A percentile compares a stretch with the other conserved stretches of the same genome.
Evolutionary conservation across 371 early-diverging fungal genomes (phyloP).

Genomic region (Apophysomyces sp.): DNA sequence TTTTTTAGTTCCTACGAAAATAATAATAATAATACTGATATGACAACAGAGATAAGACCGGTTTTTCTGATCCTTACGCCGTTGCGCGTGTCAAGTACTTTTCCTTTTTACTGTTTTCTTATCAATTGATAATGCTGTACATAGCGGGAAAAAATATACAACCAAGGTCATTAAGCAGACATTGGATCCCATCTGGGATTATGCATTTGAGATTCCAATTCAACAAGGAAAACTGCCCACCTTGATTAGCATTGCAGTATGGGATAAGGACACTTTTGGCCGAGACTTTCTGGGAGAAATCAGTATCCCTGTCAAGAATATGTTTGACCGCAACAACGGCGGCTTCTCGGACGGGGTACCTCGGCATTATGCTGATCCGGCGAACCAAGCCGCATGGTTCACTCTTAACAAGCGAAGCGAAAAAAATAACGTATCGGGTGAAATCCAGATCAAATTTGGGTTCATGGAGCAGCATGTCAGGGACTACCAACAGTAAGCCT

Average conservation of each 20-base stretch:
- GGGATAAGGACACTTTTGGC: slow-evolving; percentile 62
- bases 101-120: neutral
- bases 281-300: slow-evolving; percentile 65
- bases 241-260: slow-evolving; percentile 48
- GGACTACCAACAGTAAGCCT: slow-evolving; percentile 32
- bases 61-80: slow-evolving; percentile 66
- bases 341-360: slow-evolving; percentile 34
- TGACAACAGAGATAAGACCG: slow-evolving; percentile 48
- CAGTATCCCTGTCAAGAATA: slow-evolving; percentile 51
- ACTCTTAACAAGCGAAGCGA: slow-evolving; percentile 35
- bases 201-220: slow-evolving; percentile 61
- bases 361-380: slow-evolving; percentile 48
- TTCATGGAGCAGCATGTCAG: slow-evolving; percentile 36
- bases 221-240: slow-evolving; percentile 43
- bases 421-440: slow-evolving; percentile 41
- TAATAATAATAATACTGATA: too few species aligned
- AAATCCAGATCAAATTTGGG: slow-evolving; percentile 41
- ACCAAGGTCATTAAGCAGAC: slow-evolving; percentile 68
- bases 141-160: slow-evolving; percentile 62
- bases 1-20: neutral
- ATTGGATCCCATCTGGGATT: slow-evolving; percentile 77
- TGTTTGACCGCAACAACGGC: slow-evolving; percentile 50
- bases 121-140: neutral
- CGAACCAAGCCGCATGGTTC: slow-evolving; percentile 38
- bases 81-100: slow-evolving; percentile 40